Evolutionary conservation across 495 filamentous ascomycete species (phyloP).

Genomic region (Talaromyces liani): DNA sequence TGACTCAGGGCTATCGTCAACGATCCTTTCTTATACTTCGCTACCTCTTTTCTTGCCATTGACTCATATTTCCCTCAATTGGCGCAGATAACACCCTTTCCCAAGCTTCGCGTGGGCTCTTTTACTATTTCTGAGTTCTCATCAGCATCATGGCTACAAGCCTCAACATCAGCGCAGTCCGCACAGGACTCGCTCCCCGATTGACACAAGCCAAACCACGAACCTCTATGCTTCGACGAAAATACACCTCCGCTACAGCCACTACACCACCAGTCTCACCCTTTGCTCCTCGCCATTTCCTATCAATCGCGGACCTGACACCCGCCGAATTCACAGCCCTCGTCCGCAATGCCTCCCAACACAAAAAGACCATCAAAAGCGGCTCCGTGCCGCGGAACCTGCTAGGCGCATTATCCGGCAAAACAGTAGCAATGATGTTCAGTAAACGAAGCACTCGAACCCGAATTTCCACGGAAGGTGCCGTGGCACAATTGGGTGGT

Average conservation of each 20-base stretch:
- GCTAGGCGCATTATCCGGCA: slow-evolving; percentile 51
- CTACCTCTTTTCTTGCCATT: not conserved
- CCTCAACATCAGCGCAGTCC: not conserved
- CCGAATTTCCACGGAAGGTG: slow-evolving; percentile 84
- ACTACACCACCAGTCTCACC: slow-evolving; percentile 35
- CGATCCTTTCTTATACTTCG: not conserved
- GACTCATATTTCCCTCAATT: not conserved
- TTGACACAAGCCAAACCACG: not conserved
- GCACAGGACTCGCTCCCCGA: not conserved
- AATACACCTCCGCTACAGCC: slow-evolving; percentile 10
- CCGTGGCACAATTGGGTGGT: slow-evolving; percentile 73
- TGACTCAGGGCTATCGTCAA: slow-evolving; percentile 1
- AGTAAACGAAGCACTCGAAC: slow-evolving; percentile 91
- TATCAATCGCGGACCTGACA: slow-evolving; percentile 82
- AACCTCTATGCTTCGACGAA: slow-evolving; percentile 5
- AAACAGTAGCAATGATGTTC: slow-evolving; percentile 93
- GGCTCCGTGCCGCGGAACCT: slow-evolving; percentile 52
- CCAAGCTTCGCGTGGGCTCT: not conserved
- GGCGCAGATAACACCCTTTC: not conserved
- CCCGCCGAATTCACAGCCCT: slow-evolving; percentile 71
- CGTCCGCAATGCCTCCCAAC: slow-evolving; percentile 66
- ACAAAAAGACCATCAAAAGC: slow-evolving; percentile 74
- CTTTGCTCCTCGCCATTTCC: slow-evolving; percentile 68
- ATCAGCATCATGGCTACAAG: not conserved
- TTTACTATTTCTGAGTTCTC: not conserved